Conservation (phyloP, 2,329 filamentous ascomycete genomes). For the Aspergillus novoparasiticus region DNA sequence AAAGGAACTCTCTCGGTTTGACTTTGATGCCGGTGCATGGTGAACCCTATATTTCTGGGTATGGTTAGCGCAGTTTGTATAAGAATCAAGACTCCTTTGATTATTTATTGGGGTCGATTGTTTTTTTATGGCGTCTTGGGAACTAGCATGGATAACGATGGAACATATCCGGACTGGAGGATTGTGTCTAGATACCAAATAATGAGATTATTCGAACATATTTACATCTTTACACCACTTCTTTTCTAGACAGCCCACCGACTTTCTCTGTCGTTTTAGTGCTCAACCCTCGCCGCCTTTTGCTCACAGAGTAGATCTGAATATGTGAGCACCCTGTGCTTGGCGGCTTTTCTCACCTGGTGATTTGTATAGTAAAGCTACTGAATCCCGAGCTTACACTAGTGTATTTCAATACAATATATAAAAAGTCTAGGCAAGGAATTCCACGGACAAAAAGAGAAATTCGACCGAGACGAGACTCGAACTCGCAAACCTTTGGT, state of each 20-base stretch:
- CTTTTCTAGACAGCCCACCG: no score
- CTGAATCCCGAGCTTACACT: no score
- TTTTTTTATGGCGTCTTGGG: slow-evolving; percentile 17
- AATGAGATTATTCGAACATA: background rate
- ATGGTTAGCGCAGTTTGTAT: slow-evolving; percentile 18
- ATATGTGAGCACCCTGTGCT: no score
- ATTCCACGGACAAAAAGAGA: background rate
- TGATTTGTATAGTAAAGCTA: no score
- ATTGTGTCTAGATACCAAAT: slow-evolving; percentile 9
- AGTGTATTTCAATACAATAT: no score
- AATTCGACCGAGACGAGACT: slow-evolving; percentile 3
- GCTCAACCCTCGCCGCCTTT: no score
- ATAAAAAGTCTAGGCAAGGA: no score
- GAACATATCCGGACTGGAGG: background rate
- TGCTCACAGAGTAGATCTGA: no score
- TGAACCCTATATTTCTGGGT: slow-evolving; percentile 31
- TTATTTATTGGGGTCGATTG: background rate
- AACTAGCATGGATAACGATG: slow-evolving; percentile 6
- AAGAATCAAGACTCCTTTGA: slow-evolving; percentile 12
- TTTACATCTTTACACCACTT: background rate
- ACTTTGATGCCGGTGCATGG: slow-evolving; percentile 77
- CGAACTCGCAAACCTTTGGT: slow-evolving; percentile 8
- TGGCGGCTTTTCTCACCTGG: no score
- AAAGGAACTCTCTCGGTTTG: slow-evolving; percentile 87
- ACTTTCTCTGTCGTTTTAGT: no score